Conservation (phyloP, 805 yeast species). For the Pichia manshurica region DNA sequence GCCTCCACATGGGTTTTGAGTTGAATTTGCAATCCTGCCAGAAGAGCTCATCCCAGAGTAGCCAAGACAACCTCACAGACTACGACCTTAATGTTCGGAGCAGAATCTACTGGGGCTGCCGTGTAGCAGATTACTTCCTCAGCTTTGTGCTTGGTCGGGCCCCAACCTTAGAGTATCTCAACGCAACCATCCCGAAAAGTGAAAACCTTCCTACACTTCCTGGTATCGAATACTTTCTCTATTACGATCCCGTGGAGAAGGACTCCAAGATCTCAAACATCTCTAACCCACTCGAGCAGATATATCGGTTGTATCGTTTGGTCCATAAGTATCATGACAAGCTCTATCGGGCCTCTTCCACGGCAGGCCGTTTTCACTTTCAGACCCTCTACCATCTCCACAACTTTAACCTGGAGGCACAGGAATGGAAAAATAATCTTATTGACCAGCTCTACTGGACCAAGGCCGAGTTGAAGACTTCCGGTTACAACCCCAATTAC, state of each 20-base stretch:
- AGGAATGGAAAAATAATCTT: slow-evolving; percentile 5
- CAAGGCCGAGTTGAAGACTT: slow-evolving; percentile 1
- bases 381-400: neutral
- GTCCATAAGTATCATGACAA: slow-evolving; percentile 2
- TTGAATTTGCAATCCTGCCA: slow-evolving; percentile 37
- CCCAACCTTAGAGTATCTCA: slow-evolving; percentile 33
- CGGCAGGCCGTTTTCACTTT: neutral
- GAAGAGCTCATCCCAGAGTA: slow-evolving; percentile 37
- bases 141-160: slow-evolving; percentile 55
- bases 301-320: neutral
- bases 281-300: slow-evolving; percentile 3
- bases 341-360: neutral
- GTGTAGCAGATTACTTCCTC: slow-evolving; percentile 57
- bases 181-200: slow-evolving; percentile 4
- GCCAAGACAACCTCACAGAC: slow-evolving; percentile 5
- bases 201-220: slow-evolving; percentile 6
- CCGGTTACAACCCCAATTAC: slow-evolving; percentile 4
- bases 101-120: slow-evolving; percentile 62
- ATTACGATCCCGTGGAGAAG: slow-evolving; percentile 2
- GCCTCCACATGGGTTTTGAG: slow-evolving; percentile 57
- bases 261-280: slow-evolving; percentile 2
- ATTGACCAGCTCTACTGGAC: slow-evolving; percentile 4
- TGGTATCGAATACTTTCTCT: slow-evolving; percentile 7
- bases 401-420: slow-evolving; percentile 3
- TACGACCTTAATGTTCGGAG: slow-evolving; percentile 34